phyloP scores from a whole-genome alignment of 176 grass and related monocot species.

The Carex cristatella region DNA sequence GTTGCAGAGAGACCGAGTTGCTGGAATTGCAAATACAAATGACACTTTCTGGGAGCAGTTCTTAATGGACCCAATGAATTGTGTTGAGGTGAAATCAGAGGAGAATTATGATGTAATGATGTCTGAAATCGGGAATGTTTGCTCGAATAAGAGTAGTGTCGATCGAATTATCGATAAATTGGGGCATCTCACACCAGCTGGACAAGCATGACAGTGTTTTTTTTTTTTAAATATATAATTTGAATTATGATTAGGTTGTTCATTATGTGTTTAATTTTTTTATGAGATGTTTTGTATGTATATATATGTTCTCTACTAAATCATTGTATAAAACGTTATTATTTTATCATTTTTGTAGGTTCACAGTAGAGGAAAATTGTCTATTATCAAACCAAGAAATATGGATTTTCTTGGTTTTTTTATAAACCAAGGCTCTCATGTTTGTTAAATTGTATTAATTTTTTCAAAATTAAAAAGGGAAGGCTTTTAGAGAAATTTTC shows the following conservation, averaged over 20 bases:
- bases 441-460: neutral
- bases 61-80: neutral
- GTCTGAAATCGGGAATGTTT: constrained; percentile 14
- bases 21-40: neutral
- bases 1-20: neutral
- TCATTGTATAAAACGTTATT: constrained; percentile 11
- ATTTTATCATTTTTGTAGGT: constrained; percentile 3
- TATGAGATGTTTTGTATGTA: neutral
- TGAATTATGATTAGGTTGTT: constrained; percentile 13
- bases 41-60: constrained; percentile 24
- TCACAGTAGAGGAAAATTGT: neutral
- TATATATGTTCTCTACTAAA: neutral
- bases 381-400: neutral
- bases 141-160: neutral
- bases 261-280: neutral
- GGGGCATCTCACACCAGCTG: neutral
- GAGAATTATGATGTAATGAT: constrained; percentile 6
- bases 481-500: neutral
- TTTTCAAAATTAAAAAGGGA: neutral
- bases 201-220: neutral
- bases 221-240: neutral
- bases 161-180: constrained; percentile 9
- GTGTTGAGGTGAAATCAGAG: constrained; percentile 16
- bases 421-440: neutral
- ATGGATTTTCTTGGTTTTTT: neutral